Evolutionary conservation across 1,284 basidiomycete species (phyloP).

Genomic region (Apiotrichum brassicae): DNA sequence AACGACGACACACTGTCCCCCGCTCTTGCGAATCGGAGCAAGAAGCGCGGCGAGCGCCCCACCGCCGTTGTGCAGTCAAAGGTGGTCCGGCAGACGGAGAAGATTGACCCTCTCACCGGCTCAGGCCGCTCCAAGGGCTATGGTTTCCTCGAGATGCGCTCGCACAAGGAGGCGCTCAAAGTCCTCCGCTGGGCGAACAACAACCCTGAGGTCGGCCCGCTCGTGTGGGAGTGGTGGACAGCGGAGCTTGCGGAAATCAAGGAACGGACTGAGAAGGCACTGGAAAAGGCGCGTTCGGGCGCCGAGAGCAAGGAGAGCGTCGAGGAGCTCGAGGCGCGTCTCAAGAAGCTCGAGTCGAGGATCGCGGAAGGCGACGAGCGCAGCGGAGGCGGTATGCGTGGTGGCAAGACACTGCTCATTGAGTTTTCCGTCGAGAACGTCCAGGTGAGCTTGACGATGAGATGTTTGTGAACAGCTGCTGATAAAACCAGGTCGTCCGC

Average conservation of each 20-base stretch:
- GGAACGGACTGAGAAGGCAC: conserved; percentile 53
- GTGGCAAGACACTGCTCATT: conserved; percentile 65
- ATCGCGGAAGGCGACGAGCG: conserved; percentile 37
- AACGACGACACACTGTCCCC: conserved; percentile 47
- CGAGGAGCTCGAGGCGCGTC: conserved; percentile 43
- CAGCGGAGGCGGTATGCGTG: conserved; percentile 41
- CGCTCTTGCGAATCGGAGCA: conserved; percentile 43
- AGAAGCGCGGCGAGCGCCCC: conserved; percentile 51
- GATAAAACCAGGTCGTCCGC: conserved; percentile 36
- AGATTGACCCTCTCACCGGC: conserved; percentile 78
- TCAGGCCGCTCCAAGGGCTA: conserved; percentile 86
- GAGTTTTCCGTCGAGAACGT: conserved; percentile 93
- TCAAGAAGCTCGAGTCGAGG: conserved; percentile 48
- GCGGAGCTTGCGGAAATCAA: conserved; percentile 68
- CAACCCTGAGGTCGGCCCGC: conserved; percentile 58
- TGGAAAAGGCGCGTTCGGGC: conserved; percentile 20
- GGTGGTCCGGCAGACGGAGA: conserved; percentile 72
- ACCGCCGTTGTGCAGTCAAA: conserved; percentile 73
- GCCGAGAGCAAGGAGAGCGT: conserved; percentile 32
- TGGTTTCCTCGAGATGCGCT: conserved; percentile 87
- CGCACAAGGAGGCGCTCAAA: conserved; percentile 81
- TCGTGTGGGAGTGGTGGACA: conserved; percentile 76
- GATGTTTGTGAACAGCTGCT: not conserved
- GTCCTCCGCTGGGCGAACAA: conserved; percentile 93
- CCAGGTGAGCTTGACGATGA: conserved; percentile 54